Evolutionary conservation across 495 filamentous ascomycete genomes (phyloP).

Genomic region (Darksidea phi): DNA sequence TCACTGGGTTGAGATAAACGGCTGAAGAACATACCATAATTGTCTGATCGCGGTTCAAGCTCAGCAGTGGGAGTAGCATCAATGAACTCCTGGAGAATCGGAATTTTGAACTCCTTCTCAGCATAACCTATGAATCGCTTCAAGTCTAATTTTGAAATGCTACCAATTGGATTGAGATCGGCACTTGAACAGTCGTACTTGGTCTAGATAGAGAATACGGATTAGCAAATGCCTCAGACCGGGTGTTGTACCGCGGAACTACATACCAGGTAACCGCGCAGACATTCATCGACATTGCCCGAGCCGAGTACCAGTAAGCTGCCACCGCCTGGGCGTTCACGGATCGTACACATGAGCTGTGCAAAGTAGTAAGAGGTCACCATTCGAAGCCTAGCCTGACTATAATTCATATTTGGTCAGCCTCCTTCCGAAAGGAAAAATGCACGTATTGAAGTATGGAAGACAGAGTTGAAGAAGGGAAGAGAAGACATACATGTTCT

Average conservation of each 20-base stretch:
- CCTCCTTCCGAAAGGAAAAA: no score
- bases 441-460: no score
- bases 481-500: conserved; percentile 59
- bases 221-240: no score
- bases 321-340: conserved; percentile 54
- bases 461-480: no score
- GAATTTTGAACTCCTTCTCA: conserved; percentile 60
- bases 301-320: conserved; percentile 63
- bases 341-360: conserved; percentile 61
- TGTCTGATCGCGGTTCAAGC: conserved; percentile 72
- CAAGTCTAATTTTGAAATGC: conserved; percentile 59
- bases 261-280: conserved; percentile 57
- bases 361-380: conserved; percentile 76
- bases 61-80: conserved; percentile 48
- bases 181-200: conserved; percentile 63
- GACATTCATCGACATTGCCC: conserved; percentile 58
- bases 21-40: no score
- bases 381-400: conserved; percentile 76
- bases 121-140: conserved; percentile 76
- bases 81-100: conserved; percentile 68
- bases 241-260: no score
- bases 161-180: conserved; percentile 47
- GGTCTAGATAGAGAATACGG: no score
- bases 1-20: no score
- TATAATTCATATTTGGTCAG: no score